A percentile compares a stretch with the other conserved stretches of the same genome.
Conservation (phyloP, 1,139 yeast species). For the Yamadazyma dendronema region DNA sequence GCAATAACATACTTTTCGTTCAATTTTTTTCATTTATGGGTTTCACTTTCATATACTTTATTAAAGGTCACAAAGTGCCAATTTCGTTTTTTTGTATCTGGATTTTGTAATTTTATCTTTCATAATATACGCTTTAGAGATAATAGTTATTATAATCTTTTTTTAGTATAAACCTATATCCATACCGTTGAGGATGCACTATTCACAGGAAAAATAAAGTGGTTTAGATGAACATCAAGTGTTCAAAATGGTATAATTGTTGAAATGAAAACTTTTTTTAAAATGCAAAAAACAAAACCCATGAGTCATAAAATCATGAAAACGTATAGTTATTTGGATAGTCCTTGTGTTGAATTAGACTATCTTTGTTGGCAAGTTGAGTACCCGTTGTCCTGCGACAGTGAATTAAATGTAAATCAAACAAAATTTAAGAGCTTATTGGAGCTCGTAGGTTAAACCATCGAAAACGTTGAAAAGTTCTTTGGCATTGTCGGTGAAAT, state of each 20-base stretch:
- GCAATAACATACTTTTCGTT: not conserved
- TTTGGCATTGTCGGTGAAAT: conserved; percentile 54
- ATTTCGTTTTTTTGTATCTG: not conserved
- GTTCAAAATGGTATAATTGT: conserved; percentile 8
- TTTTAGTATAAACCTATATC: conserved; percentile 7
- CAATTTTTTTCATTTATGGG: not conserved
- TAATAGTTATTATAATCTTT: no score
- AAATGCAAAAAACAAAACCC: conserved; percentile 12
- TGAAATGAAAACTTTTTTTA: conserved; percentile 16
- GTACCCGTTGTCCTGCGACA: conserved; percentile 26
- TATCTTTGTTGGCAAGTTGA: conserved; percentile 17
- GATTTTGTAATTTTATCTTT: not conserved
- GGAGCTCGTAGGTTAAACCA: conserved; percentile 18
- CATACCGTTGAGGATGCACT: conserved; percentile 25
- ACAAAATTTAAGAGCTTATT: not conserved
- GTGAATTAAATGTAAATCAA: conserved; percentile 19
- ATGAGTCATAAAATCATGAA: conserved; percentile 10
- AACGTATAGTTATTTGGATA: conserved; percentile 2
- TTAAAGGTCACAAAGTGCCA: not conserved
- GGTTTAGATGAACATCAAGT: not conserved
- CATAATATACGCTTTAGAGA: no score
- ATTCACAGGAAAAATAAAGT: conserved; percentile 25
- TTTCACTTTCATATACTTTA: not conserved
- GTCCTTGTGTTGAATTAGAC: conserved; percentile 16
- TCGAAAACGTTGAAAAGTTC: conserved; percentile 46